Conservation (phyloP, 257 asterid genomes). For the Nicotiana obtusifolia region DNA sequence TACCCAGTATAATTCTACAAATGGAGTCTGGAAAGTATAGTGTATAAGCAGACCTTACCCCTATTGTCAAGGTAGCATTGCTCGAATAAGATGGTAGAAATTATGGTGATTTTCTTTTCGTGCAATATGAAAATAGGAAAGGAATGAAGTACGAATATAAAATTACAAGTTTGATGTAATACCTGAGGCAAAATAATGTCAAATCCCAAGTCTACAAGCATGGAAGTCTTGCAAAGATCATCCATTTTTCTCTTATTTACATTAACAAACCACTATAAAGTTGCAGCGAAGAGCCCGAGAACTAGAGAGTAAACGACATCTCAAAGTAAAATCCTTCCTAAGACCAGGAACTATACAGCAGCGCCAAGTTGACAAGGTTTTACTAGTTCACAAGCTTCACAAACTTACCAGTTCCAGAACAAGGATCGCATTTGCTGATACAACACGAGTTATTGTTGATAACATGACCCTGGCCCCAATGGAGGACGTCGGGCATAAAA, state of each 20-base stretch:
- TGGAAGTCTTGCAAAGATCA: not conserved
- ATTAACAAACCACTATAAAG: not conserved
- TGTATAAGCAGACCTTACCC: too few species aligned
- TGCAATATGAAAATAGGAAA: not conserved
- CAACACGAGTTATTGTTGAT: conserved; percentile 41
- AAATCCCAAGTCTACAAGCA: not conserved
- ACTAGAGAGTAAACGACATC: not conserved
- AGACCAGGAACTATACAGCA: not conserved
- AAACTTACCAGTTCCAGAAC: conserved; percentile 4
- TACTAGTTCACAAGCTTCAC: not conserved
- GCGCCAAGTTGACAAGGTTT: not conserved
- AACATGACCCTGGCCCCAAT: conserved; percentile 71
- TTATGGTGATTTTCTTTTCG: not conserved
- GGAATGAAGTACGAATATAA: not conserved
- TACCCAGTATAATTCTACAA: too few species aligned
- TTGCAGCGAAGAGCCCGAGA: not conserved
- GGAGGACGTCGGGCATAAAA: conserved; percentile 63
- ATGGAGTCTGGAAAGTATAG: too few species aligned
- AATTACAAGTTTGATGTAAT: not conserved
- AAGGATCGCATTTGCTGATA: not conserved
- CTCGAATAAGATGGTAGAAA: not conserved
- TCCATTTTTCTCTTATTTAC: not conserved
- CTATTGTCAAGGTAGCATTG: too few species aligned
- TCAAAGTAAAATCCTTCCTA: not conserved
- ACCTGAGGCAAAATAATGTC: not conserved